A percentile compares a stretch with the other conserved stretches of the same genome.
These are phyloP conservation scores for Phytopythium mirpurense DNA, from an alignment of 352 stramenopile species.

Conservation along the genomic window DNA sequence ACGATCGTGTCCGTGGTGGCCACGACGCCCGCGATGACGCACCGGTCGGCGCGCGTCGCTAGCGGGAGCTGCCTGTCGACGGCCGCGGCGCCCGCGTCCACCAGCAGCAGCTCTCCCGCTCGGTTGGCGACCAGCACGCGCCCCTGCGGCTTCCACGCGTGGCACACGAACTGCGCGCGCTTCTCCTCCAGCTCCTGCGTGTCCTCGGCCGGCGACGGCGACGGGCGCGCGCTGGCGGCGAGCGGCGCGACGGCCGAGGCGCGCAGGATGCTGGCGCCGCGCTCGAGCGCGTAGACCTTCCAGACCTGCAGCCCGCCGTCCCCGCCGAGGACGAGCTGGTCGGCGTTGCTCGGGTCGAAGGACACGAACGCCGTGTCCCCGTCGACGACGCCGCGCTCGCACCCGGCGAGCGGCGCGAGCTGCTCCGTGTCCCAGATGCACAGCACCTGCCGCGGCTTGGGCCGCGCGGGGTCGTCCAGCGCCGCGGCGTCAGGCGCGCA, in stretches of 20 bases:
- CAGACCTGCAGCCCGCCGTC: conserved; percentile 61
- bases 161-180: conserved; percentile 39
- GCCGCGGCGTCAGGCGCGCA: background rate
- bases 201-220: background rate
- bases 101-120: conserved; percentile 44
- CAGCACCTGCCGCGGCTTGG: conserved; percentile 14
- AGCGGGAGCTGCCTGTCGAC: conserved; percentile 28
- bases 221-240: no score
- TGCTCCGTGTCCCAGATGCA: conserved; percentile 67
- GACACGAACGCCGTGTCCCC: conserved; percentile 44
- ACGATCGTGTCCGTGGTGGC: conserved; percentile 49
- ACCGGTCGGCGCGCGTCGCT: conserved; percentile 27
- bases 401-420: conserved; percentile 42
- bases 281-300: conserved; percentile 48
- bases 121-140: conserved; percentile 44
- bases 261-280: conserved; percentile 22
- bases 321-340: conserved; percentile 62
- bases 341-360: conserved; percentile 57
- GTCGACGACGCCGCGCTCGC: conserved; percentile 17
- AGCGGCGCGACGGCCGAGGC: conserved; percentile 12
- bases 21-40: conserved; percentile 38
- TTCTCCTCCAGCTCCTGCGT: conserved; percentile 27
- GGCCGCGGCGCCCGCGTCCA: conserved; percentile 28
- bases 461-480: background rate
- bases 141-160: conserved; percentile 50